Base-by-base conservation (phyloP, 768 basidiomycete species). In the Amanita muscaria region DNA sequence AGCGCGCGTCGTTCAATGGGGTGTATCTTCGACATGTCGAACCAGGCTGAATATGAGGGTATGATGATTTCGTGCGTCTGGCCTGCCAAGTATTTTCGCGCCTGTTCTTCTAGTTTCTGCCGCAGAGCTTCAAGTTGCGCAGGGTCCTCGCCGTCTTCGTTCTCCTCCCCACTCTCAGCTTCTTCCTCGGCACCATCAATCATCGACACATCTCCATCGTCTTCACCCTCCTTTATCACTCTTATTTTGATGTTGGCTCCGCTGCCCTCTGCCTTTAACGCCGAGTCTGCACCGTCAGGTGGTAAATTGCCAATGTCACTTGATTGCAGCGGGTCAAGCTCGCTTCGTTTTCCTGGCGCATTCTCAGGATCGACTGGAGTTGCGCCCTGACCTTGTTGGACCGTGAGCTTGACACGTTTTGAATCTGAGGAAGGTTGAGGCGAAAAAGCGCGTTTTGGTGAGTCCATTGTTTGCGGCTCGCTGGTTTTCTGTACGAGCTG, bases 31-130 rank as follows among this genome's bases (percentile, higher is more conserved):
- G 86, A 77, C 80, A 98, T 90, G 64, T 90, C 85, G 67, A 98
- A 99, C 96, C 96, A 98, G 14, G 91, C 87, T 6, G 92, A 83
- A 61, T 98, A 98, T 19, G 91, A 94, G 6, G 96, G 96, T 40
- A 99, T 88, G 58, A 99, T 80, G 59, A 99, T 80, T 54, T 94
- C 89, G 66, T 98, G 94, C 1, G 91, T 94, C 64, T 99, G 96
- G 0, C 90, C 88, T 0, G 93, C 92, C 34, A 99, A 86, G 60
- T 98, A 98, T 56, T 93, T 89, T 44, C 82, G 81, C 42, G 84
- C 92, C 60, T 85, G 89, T 56, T 86, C 88, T 57, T 89, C 90
- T 40, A 85, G 79, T 25, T 79, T 78, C 46, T 76, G 67, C 52
- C 87, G 79, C 54, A 83, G 85, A 9, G 82, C 87, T 61, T 88